phyloP scores from a whole-genome alignment of 345 rosid genomes.

The Lepidium aucheri region DNA sequence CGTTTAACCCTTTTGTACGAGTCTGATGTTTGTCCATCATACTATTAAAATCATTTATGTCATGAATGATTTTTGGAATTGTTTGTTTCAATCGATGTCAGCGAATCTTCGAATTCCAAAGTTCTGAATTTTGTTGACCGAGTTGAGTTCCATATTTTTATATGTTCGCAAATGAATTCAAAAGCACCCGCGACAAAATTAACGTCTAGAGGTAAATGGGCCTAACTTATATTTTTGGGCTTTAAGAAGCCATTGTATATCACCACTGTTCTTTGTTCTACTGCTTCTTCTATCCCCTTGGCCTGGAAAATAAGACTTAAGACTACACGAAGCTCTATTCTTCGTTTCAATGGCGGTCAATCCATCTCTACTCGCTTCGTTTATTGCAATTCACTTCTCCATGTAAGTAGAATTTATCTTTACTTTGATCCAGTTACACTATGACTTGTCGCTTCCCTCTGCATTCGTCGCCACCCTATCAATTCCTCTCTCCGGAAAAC shows the following conservation, averaged over 20 bases:
- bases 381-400: conserved; percentile 22
- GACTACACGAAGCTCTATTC: background rate
- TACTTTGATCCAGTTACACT: background rate
- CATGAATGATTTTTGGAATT: background rate
- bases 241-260: background rate
- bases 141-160: too few relatives aligned
- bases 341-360: conserved; percentile 23
- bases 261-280: background rate
- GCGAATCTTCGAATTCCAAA: background rate
- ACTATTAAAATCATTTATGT: background rate
- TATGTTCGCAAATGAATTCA: background rate
- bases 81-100: conserved; percentile 18
- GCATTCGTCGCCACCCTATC: conserved; percentile 26
- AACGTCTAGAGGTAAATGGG: background rate
- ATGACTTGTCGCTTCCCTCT: conserved; percentile 46
- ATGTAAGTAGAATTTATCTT: conserved; percentile 22
- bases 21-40: too few relatives aligned
- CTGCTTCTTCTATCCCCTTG: conserved; percentile 11
- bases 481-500: conserved; percentile 20
- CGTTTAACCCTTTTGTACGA: background rate
- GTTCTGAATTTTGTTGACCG: too few relatives aligned
- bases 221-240: background rate
- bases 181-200: background rate
- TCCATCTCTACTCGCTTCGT: background rate
- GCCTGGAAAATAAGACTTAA: background rate